Evolutionary conservation across 1,284 basidiomycete genomes (phyloP), one percentile per base, ranked within the genome.

Genomic region (Schizopora paradoxa): DNA sequence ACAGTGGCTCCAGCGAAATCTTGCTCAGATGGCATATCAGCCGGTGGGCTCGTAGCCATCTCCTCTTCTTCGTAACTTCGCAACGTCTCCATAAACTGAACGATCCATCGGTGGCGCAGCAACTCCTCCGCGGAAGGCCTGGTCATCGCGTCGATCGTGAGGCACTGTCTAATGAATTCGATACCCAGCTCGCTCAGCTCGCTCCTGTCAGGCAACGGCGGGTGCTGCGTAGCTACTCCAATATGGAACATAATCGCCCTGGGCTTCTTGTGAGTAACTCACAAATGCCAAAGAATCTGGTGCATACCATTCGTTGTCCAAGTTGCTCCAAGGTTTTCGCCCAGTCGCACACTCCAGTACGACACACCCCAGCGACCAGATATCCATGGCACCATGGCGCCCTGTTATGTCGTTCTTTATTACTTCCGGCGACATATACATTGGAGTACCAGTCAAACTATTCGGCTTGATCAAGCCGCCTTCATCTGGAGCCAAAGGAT

Each of bases 241-340:
- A 97, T 97, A 62, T 97, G 94, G 75, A 97, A 98, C 94, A 97
- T 97, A 68, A 97, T 95, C 4, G 92, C 93, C 91, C 91, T 91
- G 51, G 51, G 39, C 40, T 42, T 37, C 41, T 45, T 48, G 45
- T 34, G 41, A 27, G 21, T n/a, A 37, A 44, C 34, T 27, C 11
- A 43, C 14, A 34, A n/a, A 11, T 34, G 22, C 19, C 54, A 10
- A 6, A 39, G 35, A 26, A 14, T 22, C 10, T 2, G 10, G 14
- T 7, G 61, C 82, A 53, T 55, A 91, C 94, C 96, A 99, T 76
- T 99, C 95, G 58, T 99, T 99, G 65, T 99, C 96, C 35, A 98
- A 79, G 60, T 97, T 95, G 60, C 89, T 94, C 95, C 95, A 99
- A 0, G 95, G 96, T 60, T 97, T 92, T 58, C 87, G 84, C 0